Evolutionary conservation across 129 eudicot species (phyloP), one percentile per base, ranked within the genome.

Genomic region (Lonicera japonica): DNA sequence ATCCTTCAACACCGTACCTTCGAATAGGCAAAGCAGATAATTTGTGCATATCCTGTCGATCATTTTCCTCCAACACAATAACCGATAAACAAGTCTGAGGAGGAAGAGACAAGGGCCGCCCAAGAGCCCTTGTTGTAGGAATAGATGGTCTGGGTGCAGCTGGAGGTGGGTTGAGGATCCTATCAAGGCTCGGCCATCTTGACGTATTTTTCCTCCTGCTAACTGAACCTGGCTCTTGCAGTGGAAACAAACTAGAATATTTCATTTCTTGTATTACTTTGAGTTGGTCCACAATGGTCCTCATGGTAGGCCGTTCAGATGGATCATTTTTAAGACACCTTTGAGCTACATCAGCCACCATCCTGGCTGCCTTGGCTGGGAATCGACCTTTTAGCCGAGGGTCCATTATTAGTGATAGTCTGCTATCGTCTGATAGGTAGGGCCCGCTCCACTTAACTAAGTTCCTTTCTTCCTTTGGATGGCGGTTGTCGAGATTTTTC

Each of bases 261-360:
- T 92, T 92, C 73, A 92, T 79, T 21, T 87, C 95, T 68, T 84
- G 96, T 56, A 87, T 68, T 48, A 80, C 56, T 65, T 74, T 87
- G 13, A 92, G 84, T 63, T 80, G 87, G 19, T 92, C 91, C 13
- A 74, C 81, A 18, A 92, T 58, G 17, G 83, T 75, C 73, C 98
- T 82, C 98, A 92, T 92, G 17, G 96, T 92, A 13, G 98, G 98
- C 74, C 98, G 76, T 54, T 82, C 95, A 10, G 95, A 87, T 40
- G 98, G 91, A 15, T 92, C 98, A 8, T 70, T 80, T 56, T 80
- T 96, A 21, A 92, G 96, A 68, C 98, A 92, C 72, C 75, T 74
- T 61, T 85, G 96, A 23, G 95, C 95, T 54, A 87, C 78, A 62
- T 92, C 89, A 29, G 96, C 98, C 61, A 92, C 81, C n/a, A 82